phyloP scores from a whole-genome alignment of 1,139 yeast species.

The Spencermartinsiella ligniputridi region DNA sequence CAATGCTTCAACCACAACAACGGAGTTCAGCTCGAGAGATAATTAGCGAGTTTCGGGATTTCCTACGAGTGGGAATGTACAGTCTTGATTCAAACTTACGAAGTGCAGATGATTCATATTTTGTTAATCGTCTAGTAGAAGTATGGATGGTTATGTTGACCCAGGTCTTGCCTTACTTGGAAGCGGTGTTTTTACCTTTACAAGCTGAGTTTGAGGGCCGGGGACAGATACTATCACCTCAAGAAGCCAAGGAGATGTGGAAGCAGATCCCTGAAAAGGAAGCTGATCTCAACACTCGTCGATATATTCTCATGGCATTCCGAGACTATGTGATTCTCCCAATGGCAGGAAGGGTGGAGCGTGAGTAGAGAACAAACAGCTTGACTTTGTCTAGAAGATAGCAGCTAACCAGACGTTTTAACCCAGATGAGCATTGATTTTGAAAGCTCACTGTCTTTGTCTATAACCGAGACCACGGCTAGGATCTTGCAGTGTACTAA shows the following conservation, averaged over 20 bases:
- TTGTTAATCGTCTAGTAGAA: slow-evolving; percentile 32
- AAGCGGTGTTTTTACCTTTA: slow-evolving; percentile 57
- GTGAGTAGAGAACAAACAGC: slow-evolving; percentile 3
- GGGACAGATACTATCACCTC: slow-evolving; percentile 33
- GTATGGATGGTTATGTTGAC: slow-evolving; percentile 55
- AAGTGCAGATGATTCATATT: slow-evolving; percentile 22
- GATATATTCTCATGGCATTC: slow-evolving; percentile 31
- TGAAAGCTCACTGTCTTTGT: slow-evolving; percentile 8
- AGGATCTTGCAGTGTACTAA: slow-evolving; percentile 55
- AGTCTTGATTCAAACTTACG: slow-evolving; percentile 35
- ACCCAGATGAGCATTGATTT: slow-evolving; percentile 14
- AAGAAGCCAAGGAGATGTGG: slow-evolving; percentile 39
- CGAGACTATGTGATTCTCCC: slow-evolving; percentile 37
- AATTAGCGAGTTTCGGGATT: slow-evolving; percentile 43
- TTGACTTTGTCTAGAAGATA: background rate
- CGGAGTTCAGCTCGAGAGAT: slow-evolving; percentile 39
- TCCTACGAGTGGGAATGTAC: slow-evolving; percentile 42
- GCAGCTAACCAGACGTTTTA: background rate
- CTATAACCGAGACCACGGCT: slow-evolving; percentile 26
- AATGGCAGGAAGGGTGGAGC: slow-evolving; percentile 40
- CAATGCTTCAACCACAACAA: slow-evolving; percentile 38
- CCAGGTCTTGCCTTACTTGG: slow-evolving; percentile 51
- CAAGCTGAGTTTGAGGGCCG: slow-evolving; percentile 46
- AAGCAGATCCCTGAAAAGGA: slow-evolving; percentile 29
- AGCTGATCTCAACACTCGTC: slow-evolving; percentile 32